Evolutionary conservation across 208 protist genomes (phyloP).

Genomic region (Acanthamoeba lenticulata): DNA sequence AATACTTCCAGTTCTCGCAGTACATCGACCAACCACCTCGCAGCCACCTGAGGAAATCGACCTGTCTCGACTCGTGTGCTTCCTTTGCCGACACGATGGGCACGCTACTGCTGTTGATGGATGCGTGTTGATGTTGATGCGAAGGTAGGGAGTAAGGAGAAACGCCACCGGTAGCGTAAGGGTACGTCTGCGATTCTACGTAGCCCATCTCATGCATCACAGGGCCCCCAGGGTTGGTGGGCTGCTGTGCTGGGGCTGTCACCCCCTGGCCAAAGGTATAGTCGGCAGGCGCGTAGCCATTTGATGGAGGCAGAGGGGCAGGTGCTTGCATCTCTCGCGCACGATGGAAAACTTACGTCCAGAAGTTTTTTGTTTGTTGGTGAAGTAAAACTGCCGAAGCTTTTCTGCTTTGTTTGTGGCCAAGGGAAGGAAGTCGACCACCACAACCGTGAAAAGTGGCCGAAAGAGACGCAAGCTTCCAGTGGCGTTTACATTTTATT

Average conservation of each 20-base stretch:
- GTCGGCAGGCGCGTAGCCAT: conserved; percentile 37
- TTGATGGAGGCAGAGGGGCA: background rate
- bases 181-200: background rate
- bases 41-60: conserved; percentile 27
- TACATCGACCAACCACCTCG: conserved; percentile 26
- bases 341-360: background rate
- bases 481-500: background rate
- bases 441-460: background rate
- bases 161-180: background rate
- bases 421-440: no score
- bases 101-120: background rate
- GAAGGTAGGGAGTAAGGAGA: background rate
- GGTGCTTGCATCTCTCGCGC: background rate
- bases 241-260: background rate
- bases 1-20: conserved; percentile 47
- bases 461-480: background rate
- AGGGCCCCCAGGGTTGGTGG: conserved; percentile 4
- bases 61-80: background rate
- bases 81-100: background rate
- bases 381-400: background rate
- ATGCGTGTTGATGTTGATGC: background rate
- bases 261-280: background rate
- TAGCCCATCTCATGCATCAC: conserved; percentile 38
- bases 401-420: no score
- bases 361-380: background rate